These are phyloP conservation scores for Borealophlyctis nickersoniae DNA, from an alignment of 192 early-diverging fungal genomes.

Conservation along the genomic window DNA sequence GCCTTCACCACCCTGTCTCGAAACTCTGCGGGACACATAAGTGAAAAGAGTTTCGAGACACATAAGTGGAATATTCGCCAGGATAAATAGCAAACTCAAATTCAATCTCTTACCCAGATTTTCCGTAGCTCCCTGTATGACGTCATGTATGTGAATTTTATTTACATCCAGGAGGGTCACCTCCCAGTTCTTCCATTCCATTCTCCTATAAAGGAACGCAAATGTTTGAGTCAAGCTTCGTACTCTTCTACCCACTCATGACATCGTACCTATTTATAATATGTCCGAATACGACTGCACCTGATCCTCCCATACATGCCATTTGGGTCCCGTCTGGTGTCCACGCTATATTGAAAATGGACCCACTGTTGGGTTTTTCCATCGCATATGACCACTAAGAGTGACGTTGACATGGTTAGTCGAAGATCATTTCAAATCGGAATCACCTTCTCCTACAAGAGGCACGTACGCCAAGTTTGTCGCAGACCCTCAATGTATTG, in stretches of 20 bases:
- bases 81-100: background rate
- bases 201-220: constrained; percentile 24
- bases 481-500: constrained; percentile 49
- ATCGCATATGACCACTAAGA: constrained; percentile 54
- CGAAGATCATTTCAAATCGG: background rate
- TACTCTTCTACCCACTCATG: background rate
- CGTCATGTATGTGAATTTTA: constrained; percentile 49
- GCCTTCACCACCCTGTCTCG: constrained; percentile 55
- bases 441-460: no score
- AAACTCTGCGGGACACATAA: constrained; percentile 36
- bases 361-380: constrained; percentile 47
- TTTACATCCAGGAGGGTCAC: constrained; percentile 54
- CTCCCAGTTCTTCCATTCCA: constrained; percentile 60
- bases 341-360: constrained; percentile 57
- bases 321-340: constrained; percentile 59
- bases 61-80: background rate
- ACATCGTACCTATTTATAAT: constrained; percentile 42
- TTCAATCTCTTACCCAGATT: constrained; percentile 35
- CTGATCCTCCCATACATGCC: constrained; percentile 52
- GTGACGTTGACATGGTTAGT: background rate
- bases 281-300: constrained; percentile 54
- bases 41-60: constrained; percentile 17
- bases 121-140: constrained; percentile 44
- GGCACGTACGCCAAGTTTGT: constrained; percentile 56
- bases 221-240: background rate